These are phyloP conservation scores for Nothophoma quercina DNA, from an alignment of 2,329 filamentous ascomycete genomes.

Conservation along the genomic window DNA sequence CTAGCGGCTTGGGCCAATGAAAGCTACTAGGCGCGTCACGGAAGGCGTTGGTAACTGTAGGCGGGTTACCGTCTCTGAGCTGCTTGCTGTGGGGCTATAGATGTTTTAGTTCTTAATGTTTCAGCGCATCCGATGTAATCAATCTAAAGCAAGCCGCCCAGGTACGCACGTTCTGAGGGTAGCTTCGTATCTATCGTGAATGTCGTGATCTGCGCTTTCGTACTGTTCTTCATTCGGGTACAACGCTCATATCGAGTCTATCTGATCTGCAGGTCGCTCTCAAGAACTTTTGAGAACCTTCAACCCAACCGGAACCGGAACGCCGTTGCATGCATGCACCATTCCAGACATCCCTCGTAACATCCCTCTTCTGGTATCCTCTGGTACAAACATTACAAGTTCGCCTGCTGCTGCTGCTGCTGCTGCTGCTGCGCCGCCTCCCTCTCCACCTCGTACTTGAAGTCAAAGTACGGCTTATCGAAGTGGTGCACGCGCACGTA, in stretches of 20 bases:
- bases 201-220: background rate
- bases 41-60: background rate
- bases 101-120: too few species aligned
- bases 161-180: too few species aligned
- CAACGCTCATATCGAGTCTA: slow-evolving; percentile 22
- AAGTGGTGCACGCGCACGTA: slow-evolving; percentile 99
- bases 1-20: slow-evolving; percentile 10
- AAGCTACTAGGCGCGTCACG: background rate
- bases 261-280: slow-evolving; percentile 24
- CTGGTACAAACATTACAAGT: slow-evolving; percentile 20
- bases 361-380: slow-evolving; percentile 17
- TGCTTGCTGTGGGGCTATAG: too few species aligned
- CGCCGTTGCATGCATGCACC: slow-evolving; percentile 50
- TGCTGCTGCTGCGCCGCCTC: slow-evolving; percentile 60
- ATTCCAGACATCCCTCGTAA: slow-evolving; percentile 33
- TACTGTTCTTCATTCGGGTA: slow-evolving; percentile 16
- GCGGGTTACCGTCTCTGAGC: too few species aligned
- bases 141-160: too few species aligned
- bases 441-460: slow-evolving; percentile 97
- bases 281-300: slow-evolving; percentile 33
- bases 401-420: slow-evolving; percentile 41
- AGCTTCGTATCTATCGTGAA: background rate
- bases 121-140: too few species aligned
- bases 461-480: slow-evolving; percentile 98
- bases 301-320: slow-evolving; percentile 34